Conservation (phyloP, 140 eudicot species). For the Flaveria floridana region DNA sequence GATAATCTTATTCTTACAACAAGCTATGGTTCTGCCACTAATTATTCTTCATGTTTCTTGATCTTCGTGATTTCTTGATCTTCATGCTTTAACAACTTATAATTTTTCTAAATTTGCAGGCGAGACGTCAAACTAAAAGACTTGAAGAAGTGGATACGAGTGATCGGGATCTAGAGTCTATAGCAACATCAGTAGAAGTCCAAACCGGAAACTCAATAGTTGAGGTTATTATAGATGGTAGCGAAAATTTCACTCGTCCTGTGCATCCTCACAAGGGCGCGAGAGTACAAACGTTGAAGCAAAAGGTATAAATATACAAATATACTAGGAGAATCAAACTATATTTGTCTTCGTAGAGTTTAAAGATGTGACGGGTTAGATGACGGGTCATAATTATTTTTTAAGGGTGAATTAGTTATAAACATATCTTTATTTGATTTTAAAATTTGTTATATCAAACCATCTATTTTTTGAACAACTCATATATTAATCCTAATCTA, state of each 20-base stretch:
- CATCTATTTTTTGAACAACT: no score
- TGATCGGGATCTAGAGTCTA: slow-evolving; percentile 46
- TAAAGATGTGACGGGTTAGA: not conserved
- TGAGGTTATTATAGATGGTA: slow-evolving; percentile 41
- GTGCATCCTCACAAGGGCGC: slow-evolving; percentile 39
- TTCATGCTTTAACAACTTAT: not conserved
- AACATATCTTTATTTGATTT: not conserved
- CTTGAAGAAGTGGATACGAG: slow-evolving; percentile 18
- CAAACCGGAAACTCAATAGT: slow-evolving; percentile 67
- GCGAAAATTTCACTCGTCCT: slow-evolving; percentile 28
- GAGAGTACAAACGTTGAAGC: slow-evolving; percentile 40
- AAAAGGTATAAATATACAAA: slow-evolving; percentile 45
- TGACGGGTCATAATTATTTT: not conserved
- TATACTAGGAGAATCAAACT: not conserved
- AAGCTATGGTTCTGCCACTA: no score
- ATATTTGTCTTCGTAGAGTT: not conserved
- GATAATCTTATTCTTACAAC: no score
- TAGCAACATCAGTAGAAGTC: slow-evolving; percentile 76
- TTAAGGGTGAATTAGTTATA: not conserved
- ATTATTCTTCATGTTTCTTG: not conserved
- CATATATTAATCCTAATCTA: no score
- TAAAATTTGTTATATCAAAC: not conserved
- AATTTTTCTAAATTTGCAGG: slow-evolving; percentile 39
- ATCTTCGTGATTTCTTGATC: not conserved
- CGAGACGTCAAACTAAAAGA: slow-evolving; percentile 27